These are phyloP conservation scores for Geotrichum phurueaensis DNA, from an alignment of 1,139 yeast species.

Conservation along the genomic window DNA sequence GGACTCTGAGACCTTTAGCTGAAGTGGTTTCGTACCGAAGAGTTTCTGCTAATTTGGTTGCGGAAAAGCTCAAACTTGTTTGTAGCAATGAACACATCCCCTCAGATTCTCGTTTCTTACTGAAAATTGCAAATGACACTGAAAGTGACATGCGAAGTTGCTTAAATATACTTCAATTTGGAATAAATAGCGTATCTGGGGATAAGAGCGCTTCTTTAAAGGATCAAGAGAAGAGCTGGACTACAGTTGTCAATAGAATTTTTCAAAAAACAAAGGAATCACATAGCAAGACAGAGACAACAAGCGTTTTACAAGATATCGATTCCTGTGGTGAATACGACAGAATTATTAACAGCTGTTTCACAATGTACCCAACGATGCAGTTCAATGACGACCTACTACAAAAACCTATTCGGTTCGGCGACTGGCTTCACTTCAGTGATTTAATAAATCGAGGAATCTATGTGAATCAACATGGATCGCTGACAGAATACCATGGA, in stretches of 20 bases:
- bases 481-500: constrained; percentile 50
- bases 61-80: constrained; percentile 46
- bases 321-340: constrained; percentile 49
- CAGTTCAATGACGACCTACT: constrained; percentile 62
- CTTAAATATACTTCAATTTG: constrained; percentile 76
- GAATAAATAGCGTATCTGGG: constrained; percentile 29
- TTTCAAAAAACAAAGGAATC: constrained; percentile 22
- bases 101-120: constrained; percentile 39
- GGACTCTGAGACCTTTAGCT: constrained; percentile 63
- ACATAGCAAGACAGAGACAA: constrained; percentile 1
- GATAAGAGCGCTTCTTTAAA: constrained; percentile 18
- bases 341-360: constrained; percentile 63
- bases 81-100: constrained; percentile 44
- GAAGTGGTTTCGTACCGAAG: constrained; percentile 65
- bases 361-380: constrained; percentile 52
- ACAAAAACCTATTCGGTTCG: constrained; percentile 54
- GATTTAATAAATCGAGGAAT: constrained; percentile 47
- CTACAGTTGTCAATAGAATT: constrained; percentile 26
- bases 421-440: constrained; percentile 74
- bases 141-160: constrained; percentile 87
- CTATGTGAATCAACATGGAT: constrained; percentile 41
- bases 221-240: constrained; percentile 24
- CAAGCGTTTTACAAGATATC: constrained; percentile 37
- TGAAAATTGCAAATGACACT: constrained; percentile 59
- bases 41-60: constrained; percentile 48